Evolutionary conservation across 2,329 filamentous ascomycete genomes (phyloP), one percentile per base, ranked within the genome.

Genomic region (Proliferodiscus dingleyae): DNA sequence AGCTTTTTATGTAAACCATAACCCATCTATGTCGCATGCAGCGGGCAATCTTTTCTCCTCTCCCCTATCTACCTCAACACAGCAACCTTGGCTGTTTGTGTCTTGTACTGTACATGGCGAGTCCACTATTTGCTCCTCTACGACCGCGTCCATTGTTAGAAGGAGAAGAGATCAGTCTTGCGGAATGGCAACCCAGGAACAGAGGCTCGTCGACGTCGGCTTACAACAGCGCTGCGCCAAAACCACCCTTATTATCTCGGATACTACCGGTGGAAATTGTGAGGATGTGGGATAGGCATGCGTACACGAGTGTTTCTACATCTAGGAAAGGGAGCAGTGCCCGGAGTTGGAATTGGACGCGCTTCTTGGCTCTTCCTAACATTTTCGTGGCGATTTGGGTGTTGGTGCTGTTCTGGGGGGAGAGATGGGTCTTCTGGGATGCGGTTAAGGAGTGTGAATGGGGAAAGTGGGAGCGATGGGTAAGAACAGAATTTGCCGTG

Each of bases 401-500:
- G 32, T 64, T 87, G 18, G 74, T 86, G 16, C 60, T 98, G 51
- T 79, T 93, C 54, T 93, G 87, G 81, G 89, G 91, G 1, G 93
- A 98, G 70, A 75, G 86, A 48, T 85, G 78, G 66, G 76, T 84
- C 28, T 97, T 94, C 65, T 73, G 77, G 43, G 78, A 78, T 52
- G 81, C 78, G 49, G 78, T 95, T 13, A 71, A 77, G 45, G 74
- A 71, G 41, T 98, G 93, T 66, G 70, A 78, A 44, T 98, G 93
- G 93, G 74, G 79, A 28, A 78, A 77, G 32, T 98, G 93, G 93
- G 93, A 98, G 71, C 76, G 80, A 66, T 98, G 93, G 90, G 89
- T 95, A 73, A 61, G 78, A n/a, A n/a, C n/a, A n/a, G 59, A 33
- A 18, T 5, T 29, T 41, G 33, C 38, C 46, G 26, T 22, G 34